phyloP scores from a whole-genome alignment of 768 basidiomycete species.

The Suillus sp. region DNA sequence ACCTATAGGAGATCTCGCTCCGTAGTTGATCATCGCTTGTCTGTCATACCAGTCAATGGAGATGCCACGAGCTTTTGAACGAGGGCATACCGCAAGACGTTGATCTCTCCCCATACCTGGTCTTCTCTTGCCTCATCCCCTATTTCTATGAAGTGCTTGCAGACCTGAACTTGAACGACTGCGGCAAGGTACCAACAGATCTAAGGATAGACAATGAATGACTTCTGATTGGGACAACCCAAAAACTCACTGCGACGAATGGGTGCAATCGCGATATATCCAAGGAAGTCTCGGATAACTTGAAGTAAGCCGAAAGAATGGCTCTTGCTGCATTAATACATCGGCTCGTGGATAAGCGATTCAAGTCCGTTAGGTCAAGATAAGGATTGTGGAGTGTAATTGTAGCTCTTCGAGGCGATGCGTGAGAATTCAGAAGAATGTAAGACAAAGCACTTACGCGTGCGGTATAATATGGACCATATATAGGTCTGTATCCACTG shows the following conservation, averaged over 20 bases:
- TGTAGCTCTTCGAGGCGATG: conserved; percentile 57
- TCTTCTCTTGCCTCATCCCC: conserved; percentile 75
- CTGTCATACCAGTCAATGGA: conserved; percentile 38
- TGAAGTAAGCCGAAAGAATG: conserved; percentile 76
- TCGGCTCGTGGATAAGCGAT: conserved; percentile 63
- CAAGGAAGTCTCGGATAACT: conserved; percentile 78
- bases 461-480: conserved; percentile 87
- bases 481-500: conserved; percentile 80
- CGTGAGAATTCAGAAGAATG: conserved; percentile 8
- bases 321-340: conserved; percentile 75
- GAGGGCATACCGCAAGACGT: conserved; percentile 66
- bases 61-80: background rate
- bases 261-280: conserved; percentile 82
- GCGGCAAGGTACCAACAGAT: conserved; percentile 93
- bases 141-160: conserved; percentile 83
- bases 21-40: conserved; percentile 84
- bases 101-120: conserved; percentile 86
- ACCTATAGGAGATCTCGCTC: conserved; percentile 78
- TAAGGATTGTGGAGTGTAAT: conserved; percentile 88
- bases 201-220: conserved; percentile 38
- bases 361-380: conserved; percentile 70
- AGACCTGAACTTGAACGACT: conserved; percentile 82
- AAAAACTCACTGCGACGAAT: conserved; percentile 68
- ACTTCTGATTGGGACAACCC: conserved; percentile 14
- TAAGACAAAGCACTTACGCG: conserved; percentile 57